Evolutionary conservation across 2,329 filamentous ascomycete species (phyloP), one percentile per base, ranked within the genome.

Genomic region (Colletotrichum falcatum): DNA sequence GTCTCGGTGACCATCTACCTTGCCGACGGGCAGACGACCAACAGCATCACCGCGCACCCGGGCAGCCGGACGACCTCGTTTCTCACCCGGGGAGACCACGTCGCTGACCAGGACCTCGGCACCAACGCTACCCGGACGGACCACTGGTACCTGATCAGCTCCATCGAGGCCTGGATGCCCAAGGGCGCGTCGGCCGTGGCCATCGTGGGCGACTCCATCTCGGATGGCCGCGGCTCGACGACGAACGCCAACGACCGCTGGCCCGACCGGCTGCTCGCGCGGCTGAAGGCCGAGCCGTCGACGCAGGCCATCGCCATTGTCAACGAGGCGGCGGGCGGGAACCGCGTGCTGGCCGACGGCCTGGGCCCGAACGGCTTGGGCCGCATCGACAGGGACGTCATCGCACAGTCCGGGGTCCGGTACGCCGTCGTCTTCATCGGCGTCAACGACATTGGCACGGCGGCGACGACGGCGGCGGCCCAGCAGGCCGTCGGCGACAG

Each of bases 141-240:
- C 66, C 84, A 86, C 77, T 87, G 88, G 88, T 91, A 89, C 78
- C 89, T 90, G 72, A 79, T 90, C 74, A 87, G 84, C 44, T 84
- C 84, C 5, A 77, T 91, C 11, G 88, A 91, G 76, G 88, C 83
- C n/a, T 86, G 82, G 79, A 78, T 83, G 0, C 81, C 84, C 0
- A 73, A 76, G 0, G 56, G 75, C 18, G 56, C 66, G 2, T 79
- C 81, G 59, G 81, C 85, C 1, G 83, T 91, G 42, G 85, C 83
- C 26, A 84, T 92, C 30, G 80, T 92, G 1, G 90, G 90, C n/a
- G 90, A 92, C 77, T 89, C 86, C 74, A 90, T 92, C 75, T 91
- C 89, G 4, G 90, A 92, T 75, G 90, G 90, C 14, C 83, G 88
- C 33, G 88, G 88, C 53, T 89, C 85, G 68, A 87, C 85, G 37